Evolutionary conservation across 208 protist genomes (phyloP), one percentile per base, ranked within the genome.

Genomic region (Leishmania arabica): DNA sequence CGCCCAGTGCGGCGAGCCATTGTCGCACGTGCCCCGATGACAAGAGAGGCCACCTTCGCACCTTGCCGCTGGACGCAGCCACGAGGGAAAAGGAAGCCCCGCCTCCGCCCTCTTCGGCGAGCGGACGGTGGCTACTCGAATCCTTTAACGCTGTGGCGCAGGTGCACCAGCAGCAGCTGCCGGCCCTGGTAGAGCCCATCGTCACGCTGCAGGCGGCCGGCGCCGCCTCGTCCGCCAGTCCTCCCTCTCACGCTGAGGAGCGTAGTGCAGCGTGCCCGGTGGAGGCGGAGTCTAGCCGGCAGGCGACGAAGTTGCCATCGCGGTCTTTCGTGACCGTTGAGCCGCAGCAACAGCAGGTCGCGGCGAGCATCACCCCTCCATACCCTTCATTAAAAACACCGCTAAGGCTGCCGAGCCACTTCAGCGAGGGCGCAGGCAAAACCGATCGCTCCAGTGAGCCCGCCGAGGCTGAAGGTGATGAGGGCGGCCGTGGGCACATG

Each of bases 91-190:
- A 47, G 24, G 40, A 5, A n/a, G 19, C 1, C 11, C 24, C 40
- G 3, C 68, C 4, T n/a, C 9, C 42, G 42, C 21, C 68, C 37
- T 2, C 45, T 34, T 49, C 68, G 24, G 53, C 40, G 7, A 21
- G 66, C 34, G n/a, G 27, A 17, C 62, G 7, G 60, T 79, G 76
- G 62, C 62, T 79, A 6, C 77, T 81, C 53, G 42, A 40, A 27
- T 81, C 82, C 21, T 81, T 70, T 62, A 65, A 75, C 42, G 76
- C 70, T 1, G 82, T 79, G 0, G 77, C 76, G n/a, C 70, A 75
- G 42, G 53, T 79, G 17, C 66, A 84, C 54, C 40, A 79, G 37
- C 37, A 31, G 62, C 56, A 21, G 45, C 19, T 31, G 21, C 47
- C 45, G 60, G 47, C 76, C 5, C 31, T 51, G 37, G 34, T 68